Evolutionary conservation across 352 stramenopile genomes (phyloP), one percentile per base, ranked within the genome.

Genomic region (Chrysophaeum taylorii): DNA sequence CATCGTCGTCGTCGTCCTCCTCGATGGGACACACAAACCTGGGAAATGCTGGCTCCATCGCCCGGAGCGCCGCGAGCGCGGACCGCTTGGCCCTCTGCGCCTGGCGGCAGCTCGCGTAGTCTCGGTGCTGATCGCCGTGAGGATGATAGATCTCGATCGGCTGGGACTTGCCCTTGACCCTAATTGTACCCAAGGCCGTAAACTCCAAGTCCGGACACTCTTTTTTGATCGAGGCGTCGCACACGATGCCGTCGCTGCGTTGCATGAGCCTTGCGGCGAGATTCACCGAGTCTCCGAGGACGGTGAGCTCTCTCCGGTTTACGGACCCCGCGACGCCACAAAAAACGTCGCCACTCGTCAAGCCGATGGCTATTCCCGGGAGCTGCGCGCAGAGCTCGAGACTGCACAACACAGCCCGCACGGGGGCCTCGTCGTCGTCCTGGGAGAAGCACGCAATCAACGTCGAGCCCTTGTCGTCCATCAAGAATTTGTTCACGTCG

Each of bases 401-500:
- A 25, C 87, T 91, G 0, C 87, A 80, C 39, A 96, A 69, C n/a
- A 96, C 92, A 16, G 84, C 88, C 35, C 90, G 85, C 36, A 90
- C 87, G 0, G 87, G 81, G 48, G 96, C 90, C 71, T 96, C 92
- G 67, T 93, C 88, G 77, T 96, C 88, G 0, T 86, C 90, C n/a
- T 94, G 85, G 0, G 90, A 90, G 12, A 90, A 96, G 0, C 90
- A 89, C n/a, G 89, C 90, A 69, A 96, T 92, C 12, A 95, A 85
- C 0, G 90, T 96, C 69, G 84, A 92, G 42, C 90, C 90, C 75
- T 96, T 96, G 76, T 96, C 90, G 68, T 96, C 90, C 25, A 96
- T 88, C n/a, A 96, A 80, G 67, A 96, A 96, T 77, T 96, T 96
- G 80, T 96, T 96, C 72, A 96, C 92, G 21, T 87, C 93, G 70